These are phyloP conservation scores for Cubamyces lactineus DNA, from an alignment of 768 basidiomycete genomes.

Conservation along the genomic window DNA sequence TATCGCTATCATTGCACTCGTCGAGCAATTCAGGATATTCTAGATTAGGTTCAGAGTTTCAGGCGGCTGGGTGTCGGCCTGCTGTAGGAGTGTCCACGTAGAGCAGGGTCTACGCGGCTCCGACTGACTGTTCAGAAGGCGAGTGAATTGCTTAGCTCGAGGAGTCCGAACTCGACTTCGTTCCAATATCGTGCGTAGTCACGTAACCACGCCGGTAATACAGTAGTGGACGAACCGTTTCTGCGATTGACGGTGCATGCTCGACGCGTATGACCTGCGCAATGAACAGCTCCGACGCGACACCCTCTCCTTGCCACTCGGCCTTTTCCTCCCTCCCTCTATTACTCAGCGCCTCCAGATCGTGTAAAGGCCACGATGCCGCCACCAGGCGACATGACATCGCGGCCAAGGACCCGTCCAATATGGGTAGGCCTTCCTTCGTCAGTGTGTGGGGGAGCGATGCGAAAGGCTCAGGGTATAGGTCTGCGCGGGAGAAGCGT, in stretches of 20 bases:
- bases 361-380: slow-evolving; percentile 62
- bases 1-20: slow-evolving; percentile 19
- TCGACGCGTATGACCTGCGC: slow-evolving; percentile 74
- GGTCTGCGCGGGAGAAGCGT: slow-evolving; percentile 73
- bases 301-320: slow-evolving; percentile 37
- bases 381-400: slow-evolving; percentile 72
- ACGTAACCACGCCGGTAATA: slow-evolving; percentile 67
- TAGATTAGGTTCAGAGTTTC: background rate
- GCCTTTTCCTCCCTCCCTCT: slow-evolving; percentile 21
- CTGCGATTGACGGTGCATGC: slow-evolving; percentile 36
- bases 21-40: slow-evolving; percentile 4
- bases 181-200: slow-evolving; percentile 36
- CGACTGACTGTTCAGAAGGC: background rate
- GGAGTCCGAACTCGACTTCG: background rate
- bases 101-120: too few species aligned
- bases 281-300: slow-evolving; percentile 76
- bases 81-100: background rate
- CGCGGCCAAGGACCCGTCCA: slow-evolving; percentile 66
- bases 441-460: slow-evolving; percentile 45
- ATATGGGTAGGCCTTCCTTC: slow-evolving; percentile 59
- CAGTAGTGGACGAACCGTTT: slow-evolving; percentile 51
- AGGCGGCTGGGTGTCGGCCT: background rate
- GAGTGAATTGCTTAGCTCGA: slow-evolving; percentile 11
- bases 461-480: slow-evolving; percentile 63
- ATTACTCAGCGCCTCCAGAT: slow-evolving; percentile 45